Evolutionary conservation across 1,284 basidiomycete species (phyloP).

Genomic region (Ceratobasidium papillatum): DNA sequence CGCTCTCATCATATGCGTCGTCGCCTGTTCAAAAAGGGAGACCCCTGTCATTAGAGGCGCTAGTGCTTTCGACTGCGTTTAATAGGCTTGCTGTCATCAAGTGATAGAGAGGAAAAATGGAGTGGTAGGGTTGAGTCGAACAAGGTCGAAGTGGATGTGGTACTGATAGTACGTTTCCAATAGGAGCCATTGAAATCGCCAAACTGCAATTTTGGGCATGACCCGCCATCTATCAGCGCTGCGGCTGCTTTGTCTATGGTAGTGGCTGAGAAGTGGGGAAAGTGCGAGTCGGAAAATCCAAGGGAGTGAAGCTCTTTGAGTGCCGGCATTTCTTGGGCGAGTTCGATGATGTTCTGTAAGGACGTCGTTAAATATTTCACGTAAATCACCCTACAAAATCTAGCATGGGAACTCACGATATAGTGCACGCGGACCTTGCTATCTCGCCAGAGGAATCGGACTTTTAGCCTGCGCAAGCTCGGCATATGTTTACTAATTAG

Average conservation of each 20-base stretch:
- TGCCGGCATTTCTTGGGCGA: not conserved
- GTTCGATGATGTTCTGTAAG: not conserved
- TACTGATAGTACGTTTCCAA: constrained; percentile 4
- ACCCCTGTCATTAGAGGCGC: constrained; percentile 10
- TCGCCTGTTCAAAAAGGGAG: constrained; percentile 7
- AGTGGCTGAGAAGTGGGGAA: not conserved
- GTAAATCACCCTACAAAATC: no score
- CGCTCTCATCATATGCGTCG: constrained; percentile 21
- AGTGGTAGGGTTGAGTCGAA: not conserved
- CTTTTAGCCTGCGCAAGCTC: not conserved
- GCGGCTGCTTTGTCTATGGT: not conserved
- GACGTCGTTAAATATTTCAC: no score
- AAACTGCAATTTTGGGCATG: constrained; percentile 2
- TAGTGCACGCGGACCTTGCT: not conserved
- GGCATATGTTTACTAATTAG: constrained; percentile 3
- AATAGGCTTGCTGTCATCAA: not conserved
- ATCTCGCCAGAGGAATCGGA: not conserved
- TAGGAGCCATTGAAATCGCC: constrained; percentile 12
- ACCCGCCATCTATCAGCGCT: not conserved
- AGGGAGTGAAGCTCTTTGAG: not conserved
- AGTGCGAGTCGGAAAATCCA: constrained; percentile 1
- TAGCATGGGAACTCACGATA: not conserved
- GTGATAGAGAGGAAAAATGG: not conserved
- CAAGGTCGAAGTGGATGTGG: not conserved
- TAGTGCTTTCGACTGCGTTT: not conserved